Conservation (phyloP, 2,329 filamentous ascomycete species). For the Ophiostoma montium region DNA sequence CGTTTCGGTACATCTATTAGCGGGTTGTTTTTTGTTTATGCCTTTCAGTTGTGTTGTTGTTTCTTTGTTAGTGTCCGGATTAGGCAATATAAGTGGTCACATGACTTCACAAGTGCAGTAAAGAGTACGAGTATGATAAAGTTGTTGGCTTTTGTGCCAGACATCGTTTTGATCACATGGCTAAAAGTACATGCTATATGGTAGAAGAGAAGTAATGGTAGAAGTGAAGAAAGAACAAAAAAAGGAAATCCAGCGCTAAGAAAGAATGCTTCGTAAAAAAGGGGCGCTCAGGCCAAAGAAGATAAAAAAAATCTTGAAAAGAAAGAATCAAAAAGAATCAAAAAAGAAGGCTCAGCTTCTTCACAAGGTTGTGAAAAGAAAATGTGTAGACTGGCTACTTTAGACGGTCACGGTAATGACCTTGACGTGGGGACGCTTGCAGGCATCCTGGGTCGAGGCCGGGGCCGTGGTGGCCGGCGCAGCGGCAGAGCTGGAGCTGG, state of each 20-base stretch:
- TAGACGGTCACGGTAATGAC: slow-evolving; percentile 1
- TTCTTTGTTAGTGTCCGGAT: too few species aligned
- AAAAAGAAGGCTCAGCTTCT: too few species aligned
- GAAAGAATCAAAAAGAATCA: background rate
- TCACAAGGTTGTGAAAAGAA: background rate
- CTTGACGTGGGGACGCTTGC: background rate
- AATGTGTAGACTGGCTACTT: slow-evolving; percentile 2
- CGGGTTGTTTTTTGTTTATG: too few species aligned
- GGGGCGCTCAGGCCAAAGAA: background rate
- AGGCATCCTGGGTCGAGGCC: background rate
- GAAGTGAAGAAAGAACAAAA: background rate
- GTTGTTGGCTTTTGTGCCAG: too few species aligned
- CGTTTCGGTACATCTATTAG: slow-evolving; percentile 41
- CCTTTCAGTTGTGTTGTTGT: too few species aligned
- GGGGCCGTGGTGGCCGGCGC: background rate
- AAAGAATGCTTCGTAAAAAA: background rate
- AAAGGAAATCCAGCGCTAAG: background rate
- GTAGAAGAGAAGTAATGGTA: too few species aligned
- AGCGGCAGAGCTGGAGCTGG: background rate
- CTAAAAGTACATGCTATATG: too few species aligned
- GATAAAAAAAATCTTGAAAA: background rate
- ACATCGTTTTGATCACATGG: too few species aligned
- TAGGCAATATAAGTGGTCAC: too few species aligned
- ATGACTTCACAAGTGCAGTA: too few species aligned
- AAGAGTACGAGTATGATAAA: too few species aligned